Base-by-base conservation (phyloP, 148 eudicot species). In the Nepenthes mirabilis region DNA sequence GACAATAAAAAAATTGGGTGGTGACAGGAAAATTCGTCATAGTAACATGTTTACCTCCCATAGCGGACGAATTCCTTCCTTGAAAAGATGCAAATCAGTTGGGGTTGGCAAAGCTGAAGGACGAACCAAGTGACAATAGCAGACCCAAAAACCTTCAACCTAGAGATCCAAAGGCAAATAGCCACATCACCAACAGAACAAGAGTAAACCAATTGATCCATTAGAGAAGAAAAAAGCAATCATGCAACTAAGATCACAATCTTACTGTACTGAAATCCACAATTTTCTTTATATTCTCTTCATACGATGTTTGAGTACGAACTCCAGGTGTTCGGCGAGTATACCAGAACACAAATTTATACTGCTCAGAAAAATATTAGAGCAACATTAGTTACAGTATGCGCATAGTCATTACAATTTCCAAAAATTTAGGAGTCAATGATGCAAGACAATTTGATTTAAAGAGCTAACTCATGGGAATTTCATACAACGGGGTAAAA, bases 131-230 rank as follows among this genome's bases (percentile, higher is more conserved):
- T 93, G 98, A 56, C 98, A 93, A 65, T 93, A 93, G 70, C 87
- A 82, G 62, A 88, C 79, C 98, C 98, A 93, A 70, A 93, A 93
- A 49, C 82, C 95, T 86, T 93, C 96, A 68, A 83, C 98, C 98
- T 93, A 58, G 47, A 49, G 52, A 49, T 40, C 6, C 6, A 51
- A 34, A 56, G 57, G n/a, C 58, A 36, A 23, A 64, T 47, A 65
- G 36, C 33, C 3, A 34, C 60, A 58, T 57, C 34, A 65, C 33
- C 32, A 43, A 34, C 11, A 33, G 9, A 66, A 6, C 11, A 37
- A 14, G 13, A 58, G 35, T 33, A 53, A 37, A 9, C 5, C 37
- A 58, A 9, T 2, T 53, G 33, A 6, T 12, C 23, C 2, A 40
- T 5, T 1, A 12, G 56, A 36, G 34, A 48, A 36, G 57, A 23